Percentiles rank a stretch among this genome's conserved stretches.
These are phyloP conservation scores for Cylindrodendrum hubeiense DNA, from an alignment of 2,329 filamentous ascomycete species.

Conservation along the genomic window DNA sequence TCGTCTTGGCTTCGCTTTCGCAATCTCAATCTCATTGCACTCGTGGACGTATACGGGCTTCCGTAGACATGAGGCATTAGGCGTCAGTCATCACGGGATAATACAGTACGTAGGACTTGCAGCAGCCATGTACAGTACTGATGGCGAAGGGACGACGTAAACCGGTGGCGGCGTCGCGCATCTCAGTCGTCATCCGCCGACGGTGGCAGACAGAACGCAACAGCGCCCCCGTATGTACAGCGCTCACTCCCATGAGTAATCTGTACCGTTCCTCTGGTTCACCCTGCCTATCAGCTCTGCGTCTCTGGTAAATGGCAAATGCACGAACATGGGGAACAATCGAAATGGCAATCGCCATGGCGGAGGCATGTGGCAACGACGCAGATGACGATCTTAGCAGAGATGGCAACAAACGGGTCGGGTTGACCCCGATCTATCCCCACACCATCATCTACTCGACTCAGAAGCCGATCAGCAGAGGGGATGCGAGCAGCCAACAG, in stretches of 20 bases:
- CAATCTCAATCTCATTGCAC: background rate
- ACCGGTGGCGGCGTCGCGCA: conserved; percentile 20
- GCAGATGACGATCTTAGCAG: conserved; percentile 16
- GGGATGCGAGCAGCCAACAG: conserved; percentile 5
- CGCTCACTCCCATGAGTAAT: background rate
- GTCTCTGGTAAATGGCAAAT: conserved; percentile 6
- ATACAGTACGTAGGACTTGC: background rate
- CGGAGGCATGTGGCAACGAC: conserved; percentile 11
- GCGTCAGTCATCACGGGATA: background rate
- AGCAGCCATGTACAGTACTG: conserved; percentile 3
- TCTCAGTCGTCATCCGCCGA: conserved; percentile 22
- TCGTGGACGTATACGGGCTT: conserved; percentile 1
- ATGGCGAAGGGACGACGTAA: conserved; percentile 15
- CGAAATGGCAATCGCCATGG: background rate
- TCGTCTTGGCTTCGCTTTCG: background rate
- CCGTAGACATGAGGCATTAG: background rate
- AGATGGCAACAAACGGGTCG: conserved; percentile 7
- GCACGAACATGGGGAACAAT: conserved; percentile 5
- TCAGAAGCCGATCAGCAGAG: conserved; percentile 14
- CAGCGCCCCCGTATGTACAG: background rate
- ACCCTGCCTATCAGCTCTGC: background rate
- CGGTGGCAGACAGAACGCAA: background rate
- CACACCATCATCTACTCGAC: conserved; percentile 4
- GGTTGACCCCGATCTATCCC: conserved; percentile 10
- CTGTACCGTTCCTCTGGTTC: background rate